Evolutionary conservation across 1,284 basidiomycete species (phyloP), one percentile per base, ranked within the genome.

Genomic region (Boletus hoseneyae): DNA sequence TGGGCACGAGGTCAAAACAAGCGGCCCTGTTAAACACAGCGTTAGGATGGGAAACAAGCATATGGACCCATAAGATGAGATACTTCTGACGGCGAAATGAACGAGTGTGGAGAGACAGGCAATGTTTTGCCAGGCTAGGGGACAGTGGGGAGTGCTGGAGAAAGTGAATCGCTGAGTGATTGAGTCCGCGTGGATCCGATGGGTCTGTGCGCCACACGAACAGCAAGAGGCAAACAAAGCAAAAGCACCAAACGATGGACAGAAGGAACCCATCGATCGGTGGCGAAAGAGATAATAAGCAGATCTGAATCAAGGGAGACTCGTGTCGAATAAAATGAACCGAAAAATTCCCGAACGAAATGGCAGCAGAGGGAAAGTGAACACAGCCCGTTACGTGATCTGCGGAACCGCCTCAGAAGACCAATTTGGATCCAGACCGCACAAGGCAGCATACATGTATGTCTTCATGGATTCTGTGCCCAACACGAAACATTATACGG

Each of bases 1-100:
- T 66, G 62, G 64, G 38, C 64, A 66, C 64, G 64, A 59, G 64
- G 64, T 61, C 54, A 41, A 58, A 68, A 63, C 57, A 67, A 65
- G 56, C 67, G 65, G 66, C 61, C 61, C 61, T 67, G 60, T 51
- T 43, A 63, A 61, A 42, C 42, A 47, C 53, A 53, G 52, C 38
- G 62, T 59, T 53, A 55, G 54, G 57, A 57, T 58, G 64, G 55
- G 50, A 54, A 68, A 55, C 41, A 43, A 45, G 51, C 44, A 48
- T 53, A 45, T 44, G 46, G 45, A 36, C 13, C 30, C 32, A 36
- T 49, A 48, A 51, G 46, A 57, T 42, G 53, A 36, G 53, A 55
- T 52, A 42, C 51, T 44, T 52, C 36, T 49, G 51, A 50, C 45
- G 44, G 48, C 6, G 27, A 58, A 60, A 60, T 43, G 45, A 53